Conservation (phyloP, 2,329 filamentous ascomycete species). For the Aspergillus sp. region DNA sequence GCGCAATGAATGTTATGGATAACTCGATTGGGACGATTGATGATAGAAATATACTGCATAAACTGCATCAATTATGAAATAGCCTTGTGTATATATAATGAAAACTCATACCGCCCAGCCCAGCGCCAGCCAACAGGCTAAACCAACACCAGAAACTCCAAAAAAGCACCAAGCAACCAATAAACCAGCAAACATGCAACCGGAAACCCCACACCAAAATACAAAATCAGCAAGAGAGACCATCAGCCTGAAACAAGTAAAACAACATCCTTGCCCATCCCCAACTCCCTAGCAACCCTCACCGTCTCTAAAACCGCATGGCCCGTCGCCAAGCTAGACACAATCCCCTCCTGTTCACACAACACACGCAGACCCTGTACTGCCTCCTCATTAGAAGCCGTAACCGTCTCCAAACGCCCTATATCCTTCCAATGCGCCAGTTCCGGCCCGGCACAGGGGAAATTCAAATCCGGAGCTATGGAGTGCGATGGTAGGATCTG, state of each 20-base stretch:
- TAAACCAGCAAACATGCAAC: not conserved
- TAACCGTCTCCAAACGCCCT: constrained; percentile 77
- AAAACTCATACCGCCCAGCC: not conserved
- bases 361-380: constrained; percentile 81
- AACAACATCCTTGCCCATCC: constrained; percentile 79
- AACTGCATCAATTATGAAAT: constrained; percentile 3
- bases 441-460: constrained; percentile 92
- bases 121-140: not conserved
- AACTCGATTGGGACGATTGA: constrained; percentile 15
- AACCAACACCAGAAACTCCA: not conserved
- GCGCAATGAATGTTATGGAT: constrained; percentile 4
- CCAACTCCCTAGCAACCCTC: constrained; percentile 85
- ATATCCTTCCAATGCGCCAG: constrained; percentile 87
- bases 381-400: constrained; percentile 83
- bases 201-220: not conserved
- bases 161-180: not conserved
- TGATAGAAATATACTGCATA: constrained; percentile 8
- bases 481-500: constrained; percentile 92
- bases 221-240: not conserved
- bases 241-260: constrained; percentile 46
- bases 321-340: constrained; percentile 86
- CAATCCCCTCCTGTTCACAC: constrained; percentile 88
- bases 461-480: constrained; percentile 89
- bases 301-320: constrained; percentile 87
- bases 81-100: not conserved